Evolutionary conservation across 495 filamentous ascomycete genomes (phyloP).

Genomic region (Penicillium antarcticum): DNA sequence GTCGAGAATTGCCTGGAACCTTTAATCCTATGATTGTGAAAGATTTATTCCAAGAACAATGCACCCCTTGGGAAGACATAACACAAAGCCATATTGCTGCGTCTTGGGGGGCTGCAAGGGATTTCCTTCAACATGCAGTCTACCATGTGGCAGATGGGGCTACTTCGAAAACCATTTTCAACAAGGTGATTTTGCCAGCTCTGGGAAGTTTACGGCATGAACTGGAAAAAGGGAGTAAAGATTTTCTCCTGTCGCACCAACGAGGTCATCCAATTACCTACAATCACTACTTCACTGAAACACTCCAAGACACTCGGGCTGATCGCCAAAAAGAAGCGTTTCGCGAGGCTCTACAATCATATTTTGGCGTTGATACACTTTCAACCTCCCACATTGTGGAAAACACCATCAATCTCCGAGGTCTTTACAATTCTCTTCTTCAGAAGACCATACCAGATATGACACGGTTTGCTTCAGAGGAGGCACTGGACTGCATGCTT

Average conservation of each 20-base stretch:
- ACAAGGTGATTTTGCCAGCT: conserved; percentile 35
- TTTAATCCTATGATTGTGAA: conserved; percentile 49
- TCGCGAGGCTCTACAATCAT: conserved; percentile 8
- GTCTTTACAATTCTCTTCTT: conserved; percentile 17
- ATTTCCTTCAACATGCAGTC: conserved; percentile 32
- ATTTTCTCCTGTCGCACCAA: conserved; percentile 21
- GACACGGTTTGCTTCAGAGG: conserved; percentile 18
- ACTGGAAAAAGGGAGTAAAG: conserved; percentile 19
- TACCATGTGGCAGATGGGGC: conserved; percentile 32
- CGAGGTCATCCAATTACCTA: conserved; percentile 47
- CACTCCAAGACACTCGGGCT: conserved; percentile 35
- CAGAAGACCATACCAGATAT: conserved; percentile 17
- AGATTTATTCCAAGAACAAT: conserved; percentile 52
- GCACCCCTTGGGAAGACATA: conserved; percentile 41
- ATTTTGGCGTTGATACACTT: conserved; percentile 11
- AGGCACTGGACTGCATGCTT: conserved; percentile 28
- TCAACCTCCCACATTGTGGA: conserved; percentile 2
- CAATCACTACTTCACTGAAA: conserved; percentile 53
- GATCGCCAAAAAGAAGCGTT: conserved; percentile 16
- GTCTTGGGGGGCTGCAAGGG: conserved; percentile 32
- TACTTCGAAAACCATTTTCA: conserved; percentile 36
- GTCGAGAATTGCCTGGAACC: conserved; percentile 48
- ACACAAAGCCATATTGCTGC: conserved; percentile 28
- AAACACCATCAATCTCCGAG: conserved; percentile 1
- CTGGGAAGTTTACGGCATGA: conserved; percentile 21